phyloP scores from a whole-genome alignment of 2,329 filamentous ascomycete species.

The Penicillium olsonii region DNA sequence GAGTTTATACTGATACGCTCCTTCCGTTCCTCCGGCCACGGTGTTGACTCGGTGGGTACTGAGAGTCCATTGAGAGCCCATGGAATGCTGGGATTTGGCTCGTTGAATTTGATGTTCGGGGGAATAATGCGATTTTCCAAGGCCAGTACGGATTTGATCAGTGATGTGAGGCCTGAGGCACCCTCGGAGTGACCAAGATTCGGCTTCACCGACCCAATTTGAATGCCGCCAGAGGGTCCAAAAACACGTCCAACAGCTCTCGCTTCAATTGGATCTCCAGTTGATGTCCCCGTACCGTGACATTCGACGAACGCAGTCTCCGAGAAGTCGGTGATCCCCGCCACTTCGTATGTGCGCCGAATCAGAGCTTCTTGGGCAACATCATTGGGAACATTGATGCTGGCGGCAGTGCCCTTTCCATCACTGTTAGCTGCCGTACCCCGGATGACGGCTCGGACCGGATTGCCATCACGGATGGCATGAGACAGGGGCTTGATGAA shows the following conservation, averaged over 20 bases:
- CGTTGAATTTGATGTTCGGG: slow-evolving; percentile 43
- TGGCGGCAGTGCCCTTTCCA: background rate
- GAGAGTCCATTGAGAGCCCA: slow-evolving; percentile 2
- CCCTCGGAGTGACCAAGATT: slow-evolving; percentile 51
- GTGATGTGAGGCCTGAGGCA: slow-evolving; percentile 51
- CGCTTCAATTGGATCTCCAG: slow-evolving; percentile 32
- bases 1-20: slow-evolving; percentile 17
- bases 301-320: slow-evolving; percentile 25
- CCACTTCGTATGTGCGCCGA: slow-evolving; percentile 1
- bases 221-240: slow-evolving; percentile 3
- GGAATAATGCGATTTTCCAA: slow-evolving; percentile 43
- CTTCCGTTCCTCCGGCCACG: slow-evolving; percentile 9
- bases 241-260: slow-evolving; percentile 26
- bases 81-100: slow-evolving; percentile 6
- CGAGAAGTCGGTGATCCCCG: slow-evolving; percentile 4
- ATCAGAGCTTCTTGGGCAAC: slow-evolving; percentile 4
- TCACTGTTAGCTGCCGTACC: background rate
- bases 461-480: background rate
- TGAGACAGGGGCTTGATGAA: slow-evolving; percentile 25
- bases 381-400: background rate
- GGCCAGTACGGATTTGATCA: slow-evolving; percentile 24
- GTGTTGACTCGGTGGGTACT: slow-evolving; percentile 5
- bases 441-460: slow-evolving; percentile 1
- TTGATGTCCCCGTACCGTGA: slow-evolving; percentile 33
- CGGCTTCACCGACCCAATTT: slow-evolving; percentile 16